These are phyloP conservation scores for Teratosphaeria pseudoeucalypti DNA, from an alignment of 2,329 filamentous ascomycete species.

Conservation along the genomic window DNA sequence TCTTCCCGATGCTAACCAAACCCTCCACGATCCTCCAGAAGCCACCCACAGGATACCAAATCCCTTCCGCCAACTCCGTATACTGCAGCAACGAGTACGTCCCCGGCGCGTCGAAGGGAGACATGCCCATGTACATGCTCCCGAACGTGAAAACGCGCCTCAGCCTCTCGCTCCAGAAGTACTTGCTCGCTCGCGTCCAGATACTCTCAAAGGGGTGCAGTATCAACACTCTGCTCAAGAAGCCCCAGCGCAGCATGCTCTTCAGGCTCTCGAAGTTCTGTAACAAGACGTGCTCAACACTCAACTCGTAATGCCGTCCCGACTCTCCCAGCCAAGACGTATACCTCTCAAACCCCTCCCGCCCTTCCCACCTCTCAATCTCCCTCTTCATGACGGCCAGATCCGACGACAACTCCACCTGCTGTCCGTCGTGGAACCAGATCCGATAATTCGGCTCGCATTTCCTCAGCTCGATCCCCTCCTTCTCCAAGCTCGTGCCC, in stretches of 20 bases:
- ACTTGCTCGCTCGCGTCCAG: conserved; percentile 53
- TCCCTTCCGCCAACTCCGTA: conserved; percentile 64
- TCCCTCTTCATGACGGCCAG: conserved; percentile 59
- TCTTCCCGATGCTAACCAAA: conserved; percentile 52
- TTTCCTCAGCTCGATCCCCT: conserved; percentile 58
- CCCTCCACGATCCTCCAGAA: conserved; percentile 55
- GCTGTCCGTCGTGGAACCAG: conserved; percentile 59
- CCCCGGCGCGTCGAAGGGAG: conserved; percentile 62
- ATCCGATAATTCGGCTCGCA: conserved; percentile 69
- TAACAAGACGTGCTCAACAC: conserved; percentile 53
- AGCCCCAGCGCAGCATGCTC: conserved; percentile 48
- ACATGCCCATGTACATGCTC: conserved; percentile 79
- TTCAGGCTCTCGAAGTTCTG: conserved; percentile 55
- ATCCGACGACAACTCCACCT: conserved; percentile 57
- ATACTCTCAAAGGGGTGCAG: conserved; percentile 64
- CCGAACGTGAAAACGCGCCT: conserved; percentile 65
- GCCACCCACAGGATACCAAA: conserved; percentile 63
- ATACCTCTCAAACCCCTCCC: conserved; percentile 60
- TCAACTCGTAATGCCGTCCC: conserved; percentile 60
- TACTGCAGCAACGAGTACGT: conserved; percentile 67
- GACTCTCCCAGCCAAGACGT: conserved; percentile 56
- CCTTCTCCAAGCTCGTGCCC: conserved; percentile 52
- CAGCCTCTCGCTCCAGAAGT: conserved; percentile 60
- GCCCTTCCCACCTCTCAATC: conserved; percentile 63
- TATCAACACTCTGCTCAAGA: conserved; percentile 48